These are phyloP conservation scores for Aegilops tauschii DNA, from an alignment of 176 grass and related monocot genomes.

Conservation along the genomic window DNA sequence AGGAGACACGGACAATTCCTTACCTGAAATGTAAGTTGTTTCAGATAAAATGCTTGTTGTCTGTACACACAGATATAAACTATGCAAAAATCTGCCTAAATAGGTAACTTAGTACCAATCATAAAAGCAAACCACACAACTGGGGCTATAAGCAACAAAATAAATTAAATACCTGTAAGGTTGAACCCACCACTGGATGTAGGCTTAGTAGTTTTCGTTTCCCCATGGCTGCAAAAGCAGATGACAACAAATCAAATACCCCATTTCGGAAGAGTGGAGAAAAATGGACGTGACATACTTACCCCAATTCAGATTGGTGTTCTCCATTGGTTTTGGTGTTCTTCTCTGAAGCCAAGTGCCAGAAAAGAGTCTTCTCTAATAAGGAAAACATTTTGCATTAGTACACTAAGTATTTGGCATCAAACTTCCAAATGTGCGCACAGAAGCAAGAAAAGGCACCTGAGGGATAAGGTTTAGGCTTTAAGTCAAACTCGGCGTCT, in stretches of 20 bases:
- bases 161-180: conserved; percentile 51
- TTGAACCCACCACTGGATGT: conserved; percentile 54
- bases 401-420: conserved; percentile 5
- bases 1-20: conserved; percentile 35
- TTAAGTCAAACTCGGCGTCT: conserved; percentile 43
- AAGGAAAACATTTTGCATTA: conserved; percentile 5
- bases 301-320: conserved; percentile 40
- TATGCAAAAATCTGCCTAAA: background rate
- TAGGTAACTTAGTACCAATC: background rate
- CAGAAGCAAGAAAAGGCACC: conserved; percentile 43
- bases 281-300: conserved; percentile 33
- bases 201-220: conserved; percentile 56
- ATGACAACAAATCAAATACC: conserved; percentile 15
- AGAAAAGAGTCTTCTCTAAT: conserved; percentile 89
- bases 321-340: conserved; percentile 47
- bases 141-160: conserved; percentile 13
- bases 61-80: background rate
- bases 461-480: conserved; percentile 63
- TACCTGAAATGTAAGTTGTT: conserved; percentile 42
- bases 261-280: background rate
- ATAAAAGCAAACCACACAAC: background rate
- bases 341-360: conserved; percentile 87
- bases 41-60: background rate
- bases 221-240: conserved; percentile 53
- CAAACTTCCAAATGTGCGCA: conserved; percentile 19